These are phyloP conservation scores for Dioscorea cayenensis DNA, from an alignment of 116 monocot genomes.

Conservation along the genomic window DNA sequence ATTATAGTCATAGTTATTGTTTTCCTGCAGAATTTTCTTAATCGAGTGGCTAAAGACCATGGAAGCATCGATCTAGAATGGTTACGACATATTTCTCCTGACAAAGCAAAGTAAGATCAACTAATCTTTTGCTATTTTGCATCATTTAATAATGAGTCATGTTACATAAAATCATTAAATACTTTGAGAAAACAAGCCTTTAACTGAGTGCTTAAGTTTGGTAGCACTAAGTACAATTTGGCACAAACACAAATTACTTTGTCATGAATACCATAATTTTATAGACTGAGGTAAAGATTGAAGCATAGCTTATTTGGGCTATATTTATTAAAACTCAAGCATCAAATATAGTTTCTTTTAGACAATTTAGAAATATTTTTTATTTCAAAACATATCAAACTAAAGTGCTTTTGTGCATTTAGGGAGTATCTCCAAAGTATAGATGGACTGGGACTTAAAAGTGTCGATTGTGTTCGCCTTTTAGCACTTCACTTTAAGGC, in stretches of 20 bases:
- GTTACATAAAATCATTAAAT: too few relatives aligned
- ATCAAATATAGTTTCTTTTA: background rate
- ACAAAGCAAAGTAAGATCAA: slow-evolving; percentile 2
- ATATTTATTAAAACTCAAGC: background rate
- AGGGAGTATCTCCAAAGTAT: slow-evolving; percentile 37
- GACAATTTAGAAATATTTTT: background rate
- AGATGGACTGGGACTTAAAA: slow-evolving; percentile 35
- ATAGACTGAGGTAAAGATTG: too few relatives aligned
- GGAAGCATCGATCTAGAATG: slow-evolving; percentile 4
- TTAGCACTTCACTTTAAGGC: slow-evolving; percentile 29
- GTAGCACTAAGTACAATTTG: too few relatives aligned
- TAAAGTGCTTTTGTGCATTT: background rate
- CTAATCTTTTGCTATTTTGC: background rate
- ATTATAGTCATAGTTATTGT: background rate
- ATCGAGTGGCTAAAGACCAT: slow-evolving; percentile 1
- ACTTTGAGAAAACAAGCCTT: too few relatives aligned
- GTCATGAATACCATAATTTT: too few relatives aligned
- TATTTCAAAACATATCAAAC: background rate
- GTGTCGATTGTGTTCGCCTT: slow-evolving; percentile 37
- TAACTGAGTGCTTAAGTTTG: too few relatives aligned
- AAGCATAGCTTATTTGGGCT: background rate
- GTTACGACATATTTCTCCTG: background rate
- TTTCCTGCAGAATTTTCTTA: slow-evolving; percentile 1
- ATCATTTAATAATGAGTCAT: background rate
- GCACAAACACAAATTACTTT: too few relatives aligned